A percentile compares a stretch with the other conserved stretches of the same genome.
Evolutionary conservation across 495 filamentous ascomycete genomes (phyloP).

Genomic region (Diplogelasinospora grovesii): DNA sequence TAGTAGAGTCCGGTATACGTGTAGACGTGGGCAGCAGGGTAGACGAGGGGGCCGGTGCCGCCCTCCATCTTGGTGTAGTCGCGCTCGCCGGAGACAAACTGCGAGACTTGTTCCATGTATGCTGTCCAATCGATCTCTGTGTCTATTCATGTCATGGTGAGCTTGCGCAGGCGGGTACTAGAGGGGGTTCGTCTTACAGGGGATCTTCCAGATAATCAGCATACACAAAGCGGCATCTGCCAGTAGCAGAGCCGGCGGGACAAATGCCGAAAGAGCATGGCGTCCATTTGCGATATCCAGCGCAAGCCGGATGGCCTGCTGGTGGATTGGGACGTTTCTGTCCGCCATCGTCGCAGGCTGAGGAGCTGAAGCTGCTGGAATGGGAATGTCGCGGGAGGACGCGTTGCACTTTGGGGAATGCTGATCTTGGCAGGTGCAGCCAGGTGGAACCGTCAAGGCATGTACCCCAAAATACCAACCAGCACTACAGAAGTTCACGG

Average conservation of each 20-base stretch:
- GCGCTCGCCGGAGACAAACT: conserved; percentile 75
- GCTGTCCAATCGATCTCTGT: conserved; percentile 98
- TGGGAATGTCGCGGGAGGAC: conserved; percentile 7
- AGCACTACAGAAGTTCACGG: background rate
- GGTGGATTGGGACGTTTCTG: conserved; percentile 8
- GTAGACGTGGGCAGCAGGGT: conserved; percentile 89
- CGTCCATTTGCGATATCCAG: conserved; percentile 37
- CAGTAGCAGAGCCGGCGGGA: conserved; percentile 59
- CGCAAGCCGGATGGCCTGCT: conserved; percentile 13
- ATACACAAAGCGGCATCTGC: conserved; percentile 66
- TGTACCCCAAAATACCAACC: too few relatives aligned
- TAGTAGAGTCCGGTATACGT: conserved; percentile 75
- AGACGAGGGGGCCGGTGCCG: conserved; percentile 86
- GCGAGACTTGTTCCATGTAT: conserved; percentile 88
- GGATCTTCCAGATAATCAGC: conserved; percentile 74
- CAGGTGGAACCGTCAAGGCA: background rate
- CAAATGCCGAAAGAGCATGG: conserved; percentile 30
- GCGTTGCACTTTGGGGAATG: conserved; percentile 8
- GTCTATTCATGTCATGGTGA: conserved; percentile 46
- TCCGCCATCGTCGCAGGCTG: background rate
- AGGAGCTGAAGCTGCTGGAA: conserved; percentile 3
- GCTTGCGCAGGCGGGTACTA: background rate
- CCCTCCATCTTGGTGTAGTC: conserved; percentile 84
- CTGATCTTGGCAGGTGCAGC: conserved; percentile 1
- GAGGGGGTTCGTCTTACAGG: conserved; percentile 55